Evolutionary conservation across 208 protist species (phyloP).

Genomic region (Trypanosoma conorhini): DNA sequence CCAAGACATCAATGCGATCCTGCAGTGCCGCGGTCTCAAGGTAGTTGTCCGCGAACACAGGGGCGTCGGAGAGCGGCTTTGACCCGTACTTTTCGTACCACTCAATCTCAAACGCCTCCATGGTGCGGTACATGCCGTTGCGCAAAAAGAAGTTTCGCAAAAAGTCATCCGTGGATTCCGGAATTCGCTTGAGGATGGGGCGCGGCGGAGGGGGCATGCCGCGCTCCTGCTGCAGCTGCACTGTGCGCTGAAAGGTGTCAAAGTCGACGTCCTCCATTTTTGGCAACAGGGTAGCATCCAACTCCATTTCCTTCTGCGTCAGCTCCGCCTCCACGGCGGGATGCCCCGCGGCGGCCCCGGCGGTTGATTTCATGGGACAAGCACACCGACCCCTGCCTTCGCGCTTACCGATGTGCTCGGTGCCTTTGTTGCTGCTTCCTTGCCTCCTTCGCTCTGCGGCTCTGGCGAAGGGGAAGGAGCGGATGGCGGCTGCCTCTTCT

Average conservation of each 20-base stretch:
- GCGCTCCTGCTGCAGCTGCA: slow-evolving; percentile 50
- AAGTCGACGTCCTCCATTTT: slow-evolving; percentile 62
- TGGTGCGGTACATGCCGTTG: slow-evolving; percentile 72
- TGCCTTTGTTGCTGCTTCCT: not conserved
- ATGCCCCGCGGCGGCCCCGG: not conserved
- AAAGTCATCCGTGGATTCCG: slow-evolving; percentile 94
- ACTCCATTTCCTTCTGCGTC: not conserved
- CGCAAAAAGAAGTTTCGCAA: slow-evolving; percentile 91
- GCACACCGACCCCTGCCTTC: slow-evolving; percentile 1
- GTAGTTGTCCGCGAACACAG: slow-evolving; percentile 85
- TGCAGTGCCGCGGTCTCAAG: slow-evolving; percentile 80
- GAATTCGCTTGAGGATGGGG: slow-evolving; percentile 80
- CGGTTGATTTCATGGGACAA: slow-evolving; percentile 7
- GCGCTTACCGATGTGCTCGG: not conserved
- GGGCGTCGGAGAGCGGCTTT: slow-evolving; percentile 44
- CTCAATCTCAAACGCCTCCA: slow-evolving; percentile 88
- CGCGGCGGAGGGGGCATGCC: slow-evolving; percentile 74
- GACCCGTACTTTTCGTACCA: slow-evolving; percentile 81
- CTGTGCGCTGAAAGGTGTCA: slow-evolving; percentile 47
- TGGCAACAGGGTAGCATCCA: slow-evolving; percentile 10
- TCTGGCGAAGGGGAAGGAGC: not conserved
- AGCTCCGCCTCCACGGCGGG: not conserved
- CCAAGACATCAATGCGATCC: slow-evolving; percentile 74
- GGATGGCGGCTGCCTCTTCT: not conserved
- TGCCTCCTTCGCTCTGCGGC: not conserved